Evolutionary conservation across 2,329 filamentous ascomycete species (phyloP), one percentile per base, ranked within the genome.

Genomic region (Sclerotinia spermophila): DNA sequence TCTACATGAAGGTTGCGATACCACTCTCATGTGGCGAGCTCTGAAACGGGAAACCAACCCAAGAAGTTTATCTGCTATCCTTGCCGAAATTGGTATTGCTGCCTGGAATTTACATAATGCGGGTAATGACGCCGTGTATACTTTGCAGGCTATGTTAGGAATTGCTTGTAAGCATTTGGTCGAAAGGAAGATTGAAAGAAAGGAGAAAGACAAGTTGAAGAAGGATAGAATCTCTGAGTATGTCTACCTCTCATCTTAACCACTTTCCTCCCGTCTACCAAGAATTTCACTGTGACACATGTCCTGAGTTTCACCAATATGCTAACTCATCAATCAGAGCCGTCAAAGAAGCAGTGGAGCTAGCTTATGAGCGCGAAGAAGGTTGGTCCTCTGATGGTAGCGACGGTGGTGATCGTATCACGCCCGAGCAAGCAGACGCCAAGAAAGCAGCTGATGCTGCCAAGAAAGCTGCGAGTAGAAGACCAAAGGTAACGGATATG

Each of bases 81-180:
- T 97, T 35, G 77, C 80, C 8, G 85, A 90, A 8, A 82, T 97
- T 40, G 86, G 86, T 3, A 86, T 96, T 13, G 76, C 81, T 0
- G 86, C 84, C 56, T 86, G 83, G 80, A 84, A 91, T 75, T 83
- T 95, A n/a, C 94, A 97, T 80, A 97, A 97, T 77, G 94, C 90
- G 0, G 89, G 94, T 2, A 97, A 97, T 74, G 94, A 97, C 78
- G 93, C 94, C 0, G 86, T 89, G 1, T 96, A 91, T 78, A 95
- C 93, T 0, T 81, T 97, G 73, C 89, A 90, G 72, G 90, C 89
- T 11, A 86, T 96, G 84, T 79, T 97, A 10, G 87, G 82, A 7
- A 86, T 93, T 72, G 84, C 84, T 51, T 80, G 88, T 74, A 77
- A 75, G 68, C 71, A 76, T 64, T 68, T 78, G 27, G 71, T 68